Evolutionary conservation across 257 asterid species (phyloP), one percentile per base, ranked within the genome.

Genomic region (Petrea volubilis): DNA sequence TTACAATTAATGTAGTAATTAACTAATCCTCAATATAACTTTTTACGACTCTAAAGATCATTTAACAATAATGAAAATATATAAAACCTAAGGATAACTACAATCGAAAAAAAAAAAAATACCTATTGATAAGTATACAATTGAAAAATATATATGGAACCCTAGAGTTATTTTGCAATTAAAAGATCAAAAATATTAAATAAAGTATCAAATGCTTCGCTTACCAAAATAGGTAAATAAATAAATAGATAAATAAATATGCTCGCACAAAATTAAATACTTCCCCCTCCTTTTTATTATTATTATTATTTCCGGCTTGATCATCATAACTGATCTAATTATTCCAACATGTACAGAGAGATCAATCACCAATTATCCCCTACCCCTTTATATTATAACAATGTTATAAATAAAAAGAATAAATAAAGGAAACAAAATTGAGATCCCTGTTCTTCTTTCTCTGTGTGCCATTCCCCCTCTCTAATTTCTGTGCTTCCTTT

Each of bases 271-370:
- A 60, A 23, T 21, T 4, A 60, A 71, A 80, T 53, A 67, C 66
- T n/a, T n/a, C 27, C 46, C 25, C 62, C 70, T 7, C 13, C 58
- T 64, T 28, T 58, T 55, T 55, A 64, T 79, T 74, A 53, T 31
- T 69, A 50, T 58, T 62, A 56, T 14, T 33, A 38, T 58, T 69
- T 60, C 7, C 10, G 1, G 5, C 11, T 24, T 15, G 46, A 27
- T 58, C 58, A 33, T 38, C 57, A 29, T 40, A 71, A 62, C 52
- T 46, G 25, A 61, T 62, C 52, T 23, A 34, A 72, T 74, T 62
- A 41, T 31, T 51, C 67, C 50, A 59, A 23, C 15, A 60, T 60
- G 67, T 64, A 70, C 58, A 67, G 33, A 72, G 33, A 72, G 24
- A 33, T 63, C 56, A 73, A 31, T 46, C 44, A 23, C 72, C 23